These are phyloP conservation scores for Nitzschia sp. DNA, from an alignment of 108 stramenopile species.

Conservation along the genomic window DNA sequence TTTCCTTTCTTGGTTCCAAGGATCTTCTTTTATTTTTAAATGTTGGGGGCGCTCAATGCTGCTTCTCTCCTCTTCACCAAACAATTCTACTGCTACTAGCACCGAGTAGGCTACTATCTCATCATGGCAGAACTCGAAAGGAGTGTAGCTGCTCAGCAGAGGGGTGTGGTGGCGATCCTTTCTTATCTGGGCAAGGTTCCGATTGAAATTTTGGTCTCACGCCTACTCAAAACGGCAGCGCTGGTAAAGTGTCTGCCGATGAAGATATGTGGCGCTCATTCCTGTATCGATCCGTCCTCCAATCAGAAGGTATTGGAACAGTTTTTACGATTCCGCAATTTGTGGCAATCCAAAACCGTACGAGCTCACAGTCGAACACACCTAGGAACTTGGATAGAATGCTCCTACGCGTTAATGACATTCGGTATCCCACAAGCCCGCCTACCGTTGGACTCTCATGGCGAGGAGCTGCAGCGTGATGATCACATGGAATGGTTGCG, in stretches of 20 bases:
- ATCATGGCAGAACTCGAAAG: slow-evolving; percentile 4
- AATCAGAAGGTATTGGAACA: background rate
- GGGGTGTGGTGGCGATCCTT: background rate
- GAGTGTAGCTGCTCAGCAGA: background rate
- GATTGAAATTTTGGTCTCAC: background rate
- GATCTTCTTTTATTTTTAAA: background rate
- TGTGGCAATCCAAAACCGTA: background rate
- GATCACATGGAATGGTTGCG: background rate
- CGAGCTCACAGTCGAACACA: slow-evolving; percentile 12
- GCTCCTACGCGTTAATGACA: slow-evolving; percentile 18
- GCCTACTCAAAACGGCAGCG: background rate
- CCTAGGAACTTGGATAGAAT: slow-evolving; percentile 31
- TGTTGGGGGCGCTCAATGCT: too few species aligned
- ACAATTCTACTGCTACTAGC: too few species aligned
- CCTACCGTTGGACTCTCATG: slow-evolving; percentile 11
- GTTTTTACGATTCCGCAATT: background rate
- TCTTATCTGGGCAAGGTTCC: background rate
- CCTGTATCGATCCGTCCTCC: background rate
- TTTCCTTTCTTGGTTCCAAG: background rate
- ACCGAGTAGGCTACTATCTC: background rate
- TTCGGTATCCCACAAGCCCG: slow-evolving; percentile 23
- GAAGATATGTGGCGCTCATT: background rate
- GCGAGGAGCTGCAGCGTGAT: slow-evolving; percentile 1
- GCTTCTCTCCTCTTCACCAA: too few species aligned
- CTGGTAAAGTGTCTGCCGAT: background rate